phyloP scores from a whole-genome alignment of 2,329 filamentous ascomycete genomes.

The Stagonosporopsis cucurbitacearum region DNA sequence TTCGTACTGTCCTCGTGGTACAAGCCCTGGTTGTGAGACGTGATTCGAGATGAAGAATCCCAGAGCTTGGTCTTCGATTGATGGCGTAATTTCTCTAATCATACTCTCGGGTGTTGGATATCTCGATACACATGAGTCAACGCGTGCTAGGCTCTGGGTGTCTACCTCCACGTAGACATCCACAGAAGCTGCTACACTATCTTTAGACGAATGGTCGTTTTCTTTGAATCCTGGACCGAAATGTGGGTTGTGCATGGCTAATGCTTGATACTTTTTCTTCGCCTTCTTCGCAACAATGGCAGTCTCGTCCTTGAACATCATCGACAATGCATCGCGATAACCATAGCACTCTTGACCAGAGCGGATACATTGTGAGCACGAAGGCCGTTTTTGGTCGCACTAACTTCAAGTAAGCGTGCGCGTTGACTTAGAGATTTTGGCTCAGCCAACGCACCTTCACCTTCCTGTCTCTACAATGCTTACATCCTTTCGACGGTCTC shows the following conservation, averaged over 20 bases:
- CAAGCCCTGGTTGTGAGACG: slow-evolving; percentile 29
- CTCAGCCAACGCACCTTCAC: slow-evolving; percentile 30
- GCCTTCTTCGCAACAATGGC: slow-evolving; percentile 34
- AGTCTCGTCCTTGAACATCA: slow-evolving; percentile 44
- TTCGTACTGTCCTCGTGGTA: slow-evolving; percentile 38
- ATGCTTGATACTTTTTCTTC: slow-evolving; percentile 32
- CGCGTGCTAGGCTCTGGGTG: neutral
- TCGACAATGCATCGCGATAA: slow-evolving; percentile 38
- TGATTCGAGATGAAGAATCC: slow-evolving; percentile 42
- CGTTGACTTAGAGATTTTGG: neutral
- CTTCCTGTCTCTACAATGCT: slow-evolving; percentile 41
- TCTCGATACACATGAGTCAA: neutral
- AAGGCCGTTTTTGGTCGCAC: slow-evolving; percentile 44
- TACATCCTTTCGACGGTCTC: slow-evolving; percentile 41
- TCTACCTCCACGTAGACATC: neutral
- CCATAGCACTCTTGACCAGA: slow-evolving; percentile 37
- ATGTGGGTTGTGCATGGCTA: slow-evolving; percentile 21
- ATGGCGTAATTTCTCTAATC: slow-evolving; percentile 22
- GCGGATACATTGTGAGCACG: slow-evolving; percentile 43
- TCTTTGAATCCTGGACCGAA: neutral
- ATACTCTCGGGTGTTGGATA: slow-evolving; percentile 25
- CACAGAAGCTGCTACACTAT: neutral
- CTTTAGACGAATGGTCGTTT: neutral
- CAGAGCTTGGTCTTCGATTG: slow-evolving; percentile 38
- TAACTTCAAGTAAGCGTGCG: slow-evolving; percentile 12